Evolutionary conservation across 1,284 basidiomycete species (phyloP).

Genomic region (Trichosporon sp.): DNA sequence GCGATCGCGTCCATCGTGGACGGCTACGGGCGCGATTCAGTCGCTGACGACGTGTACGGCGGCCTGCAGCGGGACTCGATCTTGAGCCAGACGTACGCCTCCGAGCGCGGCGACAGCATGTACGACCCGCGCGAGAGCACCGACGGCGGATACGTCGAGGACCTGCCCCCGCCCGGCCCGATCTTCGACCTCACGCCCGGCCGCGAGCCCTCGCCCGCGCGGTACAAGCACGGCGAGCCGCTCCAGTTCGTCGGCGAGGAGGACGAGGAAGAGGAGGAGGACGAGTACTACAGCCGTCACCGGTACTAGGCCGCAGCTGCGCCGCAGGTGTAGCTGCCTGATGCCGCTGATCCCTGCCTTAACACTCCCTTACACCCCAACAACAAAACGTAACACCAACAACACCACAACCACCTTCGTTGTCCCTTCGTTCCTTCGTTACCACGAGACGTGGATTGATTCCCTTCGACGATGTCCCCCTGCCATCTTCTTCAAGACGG

Average conservation of each 20-base stretch:
- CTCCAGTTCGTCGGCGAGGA: slow-evolving; percentile 61
- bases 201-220: slow-evolving; percentile 65
- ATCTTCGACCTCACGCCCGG: slow-evolving; percentile 60
- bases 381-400: too few species aligned
- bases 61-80: slow-evolving; percentile 28
- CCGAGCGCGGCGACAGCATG: slow-evolving; percentile 29
- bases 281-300: not conserved
- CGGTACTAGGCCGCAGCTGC: not conserved
- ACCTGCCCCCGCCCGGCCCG: slow-evolving; percentile 45
- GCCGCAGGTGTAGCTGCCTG: not conserved
- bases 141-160: slow-evolving; percentile 20
- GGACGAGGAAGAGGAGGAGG: slow-evolving; percentile 21
- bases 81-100: slow-evolving; percentile 28
- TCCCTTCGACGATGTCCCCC: not conserved
- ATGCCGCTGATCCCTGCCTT: too few species aligned
- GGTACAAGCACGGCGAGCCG: slow-evolving; percentile 82
- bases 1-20: slow-evolving; percentile 34
- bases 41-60: slow-evolving; percentile 24
- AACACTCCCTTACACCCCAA: too few species aligned
- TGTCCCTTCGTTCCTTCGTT: not conserved
- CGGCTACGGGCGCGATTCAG: slow-evolving; percentile 22
- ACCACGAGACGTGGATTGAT: not conserved
- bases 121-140: slow-evolving; percentile 21
- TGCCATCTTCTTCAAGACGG: not conserved
- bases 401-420: too few species aligned